phyloP scores from a whole-genome alignment of 2,329 filamentous ascomycete genomes.

The Alternaria brassicae region DNA sequence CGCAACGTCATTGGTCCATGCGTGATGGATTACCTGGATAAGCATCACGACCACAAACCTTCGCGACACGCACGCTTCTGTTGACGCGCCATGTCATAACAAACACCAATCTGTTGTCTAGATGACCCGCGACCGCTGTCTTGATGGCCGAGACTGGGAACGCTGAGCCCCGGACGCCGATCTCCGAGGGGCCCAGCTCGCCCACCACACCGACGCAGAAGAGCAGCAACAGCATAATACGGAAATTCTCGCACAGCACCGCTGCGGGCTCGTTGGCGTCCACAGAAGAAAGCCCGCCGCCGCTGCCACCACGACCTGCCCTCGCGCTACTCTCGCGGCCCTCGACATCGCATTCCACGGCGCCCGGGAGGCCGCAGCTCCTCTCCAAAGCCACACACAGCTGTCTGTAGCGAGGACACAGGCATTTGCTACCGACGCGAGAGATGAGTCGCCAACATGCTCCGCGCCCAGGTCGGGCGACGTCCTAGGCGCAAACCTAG shows the following conservation, averaged over 20 bases:
- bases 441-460: constrained; percentile 37
- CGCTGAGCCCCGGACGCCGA: constrained; percentile 32
- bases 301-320: constrained; percentile 62
- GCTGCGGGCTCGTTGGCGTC: constrained; percentile 40
- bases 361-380: constrained; percentile 53
- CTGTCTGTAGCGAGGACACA: constrained; percentile 81
- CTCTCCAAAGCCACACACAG: constrained; percentile 80
- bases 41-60: constrained; percentile 14
- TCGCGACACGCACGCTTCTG: constrained; percentile 5
- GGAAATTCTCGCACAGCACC: constrained; percentile 32
- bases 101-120: constrained; percentile 14
- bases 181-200: constrained; percentile 22
- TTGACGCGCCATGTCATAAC: constrained; percentile 12
- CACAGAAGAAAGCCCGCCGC: constrained; percentile 60
- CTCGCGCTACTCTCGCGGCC: constrained; percentile 43
- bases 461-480: constrained; percentile 50
- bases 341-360: constrained; percentile 52
- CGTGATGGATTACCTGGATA: constrained; percentile 11
- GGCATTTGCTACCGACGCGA: constrained; percentile 66
- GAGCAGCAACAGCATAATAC: constrained; percentile 46
- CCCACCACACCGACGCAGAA: constrained; percentile 48
- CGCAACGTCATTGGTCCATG: constrained; percentile 23
- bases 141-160: constrained; percentile 41
- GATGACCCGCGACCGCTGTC: constrained; percentile 27
- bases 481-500: constrained; percentile 47